Evolutionary conservation across 371 early-diverging fungal genomes (phyloP).

Genomic region (Actinomucor elegans): DNA sequence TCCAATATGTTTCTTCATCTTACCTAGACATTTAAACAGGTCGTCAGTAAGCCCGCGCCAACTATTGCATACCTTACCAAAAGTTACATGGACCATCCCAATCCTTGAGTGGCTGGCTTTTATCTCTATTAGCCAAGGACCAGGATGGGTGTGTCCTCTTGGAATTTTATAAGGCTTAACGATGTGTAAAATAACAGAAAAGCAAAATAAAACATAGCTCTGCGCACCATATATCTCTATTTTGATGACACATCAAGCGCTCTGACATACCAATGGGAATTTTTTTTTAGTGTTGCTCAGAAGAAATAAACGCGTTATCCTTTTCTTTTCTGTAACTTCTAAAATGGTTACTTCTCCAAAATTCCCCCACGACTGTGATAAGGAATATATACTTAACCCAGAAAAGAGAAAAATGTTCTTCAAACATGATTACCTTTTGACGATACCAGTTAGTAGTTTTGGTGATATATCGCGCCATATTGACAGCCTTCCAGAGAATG

Average conservation of each 20-base stretch:
- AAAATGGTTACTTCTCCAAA: slow-evolving; percentile 10
- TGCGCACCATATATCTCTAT: neutral
- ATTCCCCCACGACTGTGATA: slow-evolving; percentile 6
- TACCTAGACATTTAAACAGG: slow-evolving; percentile 21
- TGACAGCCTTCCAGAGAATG: slow-evolving; percentile 15
- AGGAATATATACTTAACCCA: slow-evolving; percentile 8
- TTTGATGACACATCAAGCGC: neutral
- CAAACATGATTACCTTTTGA: slow-evolving; percentile 9
- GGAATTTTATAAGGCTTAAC: slow-evolving; percentile 20
- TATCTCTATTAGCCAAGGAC: slow-evolving; percentile 18
- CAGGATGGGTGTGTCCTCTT: slow-evolving; percentile 14
- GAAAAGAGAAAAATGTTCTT: slow-evolving; percentile 11
- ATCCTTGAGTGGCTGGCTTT: slow-evolving; percentile 18
- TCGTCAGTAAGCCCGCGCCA: slow-evolving; percentile 16
- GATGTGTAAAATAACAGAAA: slow-evolving; percentile 13
- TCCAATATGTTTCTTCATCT: slow-evolving; percentile 10
- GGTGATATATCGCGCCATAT: slow-evolving; percentile 6
- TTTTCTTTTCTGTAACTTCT: slow-evolving; percentile 12
- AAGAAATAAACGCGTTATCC: neutral
- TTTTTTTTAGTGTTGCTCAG: too few species aligned
- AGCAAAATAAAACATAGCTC: slow-evolving; percentile 1
- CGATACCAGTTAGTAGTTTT: slow-evolving; percentile 12
- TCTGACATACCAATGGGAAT: too few species aligned
- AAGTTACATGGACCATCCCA: slow-evolving; percentile 13
- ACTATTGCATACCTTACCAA: slow-evolving; percentile 22